Evolutionary conservation across 2,329 filamentous ascomycete genomes (phyloP).

Genomic region (Claviceps capensis): DNA sequence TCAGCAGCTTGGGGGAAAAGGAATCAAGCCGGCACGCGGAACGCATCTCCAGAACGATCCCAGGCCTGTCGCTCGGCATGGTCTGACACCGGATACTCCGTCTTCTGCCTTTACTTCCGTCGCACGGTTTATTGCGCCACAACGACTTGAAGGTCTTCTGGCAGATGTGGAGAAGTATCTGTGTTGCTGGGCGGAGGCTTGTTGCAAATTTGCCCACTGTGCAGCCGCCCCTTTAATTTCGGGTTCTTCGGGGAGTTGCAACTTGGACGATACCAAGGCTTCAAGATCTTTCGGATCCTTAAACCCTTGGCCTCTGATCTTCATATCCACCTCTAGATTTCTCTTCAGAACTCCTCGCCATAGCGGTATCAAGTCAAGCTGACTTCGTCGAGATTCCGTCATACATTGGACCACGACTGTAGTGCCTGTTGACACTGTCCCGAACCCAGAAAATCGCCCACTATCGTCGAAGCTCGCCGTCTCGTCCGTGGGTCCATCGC

Average conservation of each 20-base stretch:
- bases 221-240: constrained; percentile 10
- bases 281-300: constrained; percentile 16
- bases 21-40: constrained; percentile 40
- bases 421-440: constrained; percentile 33
- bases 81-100: constrained; percentile 19
- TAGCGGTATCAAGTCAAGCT: constrained; percentile 38
- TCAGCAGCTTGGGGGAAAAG: constrained; percentile 31
- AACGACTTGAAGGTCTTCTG: constrained; percentile 10
- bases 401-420: constrained; percentile 45
- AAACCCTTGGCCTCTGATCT: constrained; percentile 15
- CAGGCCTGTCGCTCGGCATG: constrained; percentile 36
- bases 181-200: constrained; percentile 21
- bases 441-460: constrained; percentile 65
- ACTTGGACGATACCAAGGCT: constrained; percentile 15
- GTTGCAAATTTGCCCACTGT: constrained; percentile 22
- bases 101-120: background rate
- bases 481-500: constrained; percentile 41
- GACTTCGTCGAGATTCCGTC: constrained; percentile 37
- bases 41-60: constrained; percentile 46
- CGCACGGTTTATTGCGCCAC: background rate
- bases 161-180: constrained; percentile 21
- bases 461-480: constrained; percentile 29
- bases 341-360: constrained; percentile 31
- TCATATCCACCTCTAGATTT: constrained; percentile 18
- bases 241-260: constrained; percentile 18